Evolutionary conservation across 2,329 filamentous ascomycete genomes (phyloP), one percentile per base, ranked within the genome.

Genomic region (Drechslera avenae): DNA sequence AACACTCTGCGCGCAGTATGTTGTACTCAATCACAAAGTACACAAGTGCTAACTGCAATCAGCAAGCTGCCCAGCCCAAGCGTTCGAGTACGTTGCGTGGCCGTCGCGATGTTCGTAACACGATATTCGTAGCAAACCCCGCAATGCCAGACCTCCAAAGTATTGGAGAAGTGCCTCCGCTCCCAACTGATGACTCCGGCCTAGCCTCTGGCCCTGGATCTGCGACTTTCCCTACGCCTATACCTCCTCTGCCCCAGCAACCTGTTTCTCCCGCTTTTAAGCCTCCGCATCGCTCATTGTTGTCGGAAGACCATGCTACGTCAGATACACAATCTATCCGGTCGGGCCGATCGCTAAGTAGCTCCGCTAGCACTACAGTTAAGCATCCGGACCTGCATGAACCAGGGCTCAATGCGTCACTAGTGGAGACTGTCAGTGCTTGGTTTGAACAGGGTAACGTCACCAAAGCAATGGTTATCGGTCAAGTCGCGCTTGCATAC

Each of bases 271-370:
- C 74, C 28, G 66, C 71, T 9, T 72, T 74, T 44, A 73, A 71
- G 46, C 54, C 67, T 39, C 57, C 63, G 5, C 69, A 73, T 46
- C 56, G 70, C n/a, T 61, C 62, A 3, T 50, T 72, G 26, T 59
- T 76, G n/a, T 69, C 67, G 5, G 68, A 76, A 3, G 75, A 91
- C 13, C 86, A 89, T 69, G 77, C 82, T 44, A 48, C 77, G 68
- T 95, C 91, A 1, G 94, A 99, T 71, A 91, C 90, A 3, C 91
- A 93, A 48, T 97, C 94, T 1, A 88, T 97, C 53, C 87, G 92
- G 40, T 99, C 94, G 2, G 88, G 89, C 2, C 89, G 90, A 57
- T 96, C 91, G 2, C 76, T 93, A 34, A 86, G 85, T 54, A 85
- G 81, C 60, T 85, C 86, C 36, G 77, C 87, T 35, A 84, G 89